Conservation (phyloP, 1,284 basidiomycete genomes). For the Irpex lacteus region DNA sequence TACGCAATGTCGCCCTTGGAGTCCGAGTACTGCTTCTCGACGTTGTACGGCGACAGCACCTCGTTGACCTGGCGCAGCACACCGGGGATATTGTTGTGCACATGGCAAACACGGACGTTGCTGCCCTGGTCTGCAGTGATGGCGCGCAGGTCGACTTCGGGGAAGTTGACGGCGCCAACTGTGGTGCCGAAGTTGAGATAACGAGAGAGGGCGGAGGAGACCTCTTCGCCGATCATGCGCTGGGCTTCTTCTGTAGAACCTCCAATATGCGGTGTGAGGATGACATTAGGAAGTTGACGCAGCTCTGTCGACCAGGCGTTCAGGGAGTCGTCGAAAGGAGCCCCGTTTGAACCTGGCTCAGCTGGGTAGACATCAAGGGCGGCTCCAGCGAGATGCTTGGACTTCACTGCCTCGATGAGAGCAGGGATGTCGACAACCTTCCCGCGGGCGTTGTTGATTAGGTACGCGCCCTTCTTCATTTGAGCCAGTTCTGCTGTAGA, state of each 20-base stretch:
- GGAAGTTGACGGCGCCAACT: slow-evolving; percentile 96
- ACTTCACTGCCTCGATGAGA: slow-evolving; percentile 79
- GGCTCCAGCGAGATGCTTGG: slow-evolving; percentile 88
- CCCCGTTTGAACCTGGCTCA: slow-evolving; percentile 91
- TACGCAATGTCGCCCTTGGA: slow-evolving; percentile 95
- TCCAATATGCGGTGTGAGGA: slow-evolving; percentile 97
- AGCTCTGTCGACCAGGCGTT: slow-evolving; percentile 81
- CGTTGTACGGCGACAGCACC: slow-evolving; percentile 90
- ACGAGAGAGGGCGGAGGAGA: slow-evolving; percentile 80
- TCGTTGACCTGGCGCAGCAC: slow-evolving; percentile 96
- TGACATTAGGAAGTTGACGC: slow-evolving; percentile 79
- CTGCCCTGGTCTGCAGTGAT: slow-evolving; percentile 84
- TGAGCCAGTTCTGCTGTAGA: slow-evolving; percentile 70
- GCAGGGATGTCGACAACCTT: slow-evolving; percentile 94
- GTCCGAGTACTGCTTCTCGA: slow-evolving; percentile 98
- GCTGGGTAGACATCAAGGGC: slow-evolving; percentile 95
- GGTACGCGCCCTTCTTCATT: slow-evolving; percentile 96
- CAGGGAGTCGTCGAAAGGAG: slow-evolving; percentile 81
- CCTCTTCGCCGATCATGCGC: slow-evolving; percentile 95
- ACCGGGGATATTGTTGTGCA: slow-evolving; percentile 97
- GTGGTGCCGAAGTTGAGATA: slow-evolving; percentile 95
- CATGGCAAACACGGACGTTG: slow-evolving; percentile 90
- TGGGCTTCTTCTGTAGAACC: slow-evolving; percentile 99
- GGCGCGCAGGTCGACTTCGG: slow-evolving; percentile 94
- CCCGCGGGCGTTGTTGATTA: slow-evolving; percentile 98